phyloP scores from a whole-genome alignment of 2,329 filamentous ascomycete species.

The Polytolypa hystricis region DNA sequence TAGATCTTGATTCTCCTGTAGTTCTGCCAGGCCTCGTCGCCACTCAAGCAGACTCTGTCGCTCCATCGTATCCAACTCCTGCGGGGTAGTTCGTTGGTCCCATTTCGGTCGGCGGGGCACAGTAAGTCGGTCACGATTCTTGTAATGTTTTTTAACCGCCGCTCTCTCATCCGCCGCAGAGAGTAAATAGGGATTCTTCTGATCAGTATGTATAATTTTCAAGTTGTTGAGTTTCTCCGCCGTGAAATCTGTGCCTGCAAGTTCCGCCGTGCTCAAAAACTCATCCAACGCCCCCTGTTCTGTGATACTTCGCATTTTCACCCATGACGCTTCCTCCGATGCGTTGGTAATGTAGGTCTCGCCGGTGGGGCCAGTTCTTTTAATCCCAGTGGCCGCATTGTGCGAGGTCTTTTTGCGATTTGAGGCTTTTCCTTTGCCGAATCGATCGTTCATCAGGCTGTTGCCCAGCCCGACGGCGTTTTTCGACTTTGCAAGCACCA shows the following conservation, averaged over 20 bases:
- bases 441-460: conserved; percentile 96
- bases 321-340: conserved; percentile 84
- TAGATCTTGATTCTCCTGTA: conserved; percentile 87
- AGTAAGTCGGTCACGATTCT: conserved; percentile 67
- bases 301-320: conserved; percentile 98
- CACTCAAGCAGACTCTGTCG: conserved; percentile 73
- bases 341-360: conserved; percentile 88
- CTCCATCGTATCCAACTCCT: conserved; percentile 69
- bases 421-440: conserved; percentile 79
- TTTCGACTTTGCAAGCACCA: conserved; percentile 85
- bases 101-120: conserved; percentile 83
- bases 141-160: conserved; percentile 67
- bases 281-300: conserved; percentile 95
- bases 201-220: conserved; percentile 95
- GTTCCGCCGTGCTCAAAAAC: conserved; percentile 86
- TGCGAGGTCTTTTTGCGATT: conserved; percentile 64
- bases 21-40: conserved; percentile 79
- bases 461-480: conserved; percentile 92
- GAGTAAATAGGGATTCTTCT: conserved; percentile 88
- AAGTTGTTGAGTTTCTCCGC: conserved; percentile 98
- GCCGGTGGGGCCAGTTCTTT: conserved; percentile 61
- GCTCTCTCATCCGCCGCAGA: conserved; percentile 73
- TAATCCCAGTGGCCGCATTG: conserved; percentile 51
- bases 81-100: conserved; percentile 73
- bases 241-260: conserved; percentile 97